Conservation (phyloP, 2,329 filamentous ascomycete genomes). For the Fusarium sp. region DNA sequence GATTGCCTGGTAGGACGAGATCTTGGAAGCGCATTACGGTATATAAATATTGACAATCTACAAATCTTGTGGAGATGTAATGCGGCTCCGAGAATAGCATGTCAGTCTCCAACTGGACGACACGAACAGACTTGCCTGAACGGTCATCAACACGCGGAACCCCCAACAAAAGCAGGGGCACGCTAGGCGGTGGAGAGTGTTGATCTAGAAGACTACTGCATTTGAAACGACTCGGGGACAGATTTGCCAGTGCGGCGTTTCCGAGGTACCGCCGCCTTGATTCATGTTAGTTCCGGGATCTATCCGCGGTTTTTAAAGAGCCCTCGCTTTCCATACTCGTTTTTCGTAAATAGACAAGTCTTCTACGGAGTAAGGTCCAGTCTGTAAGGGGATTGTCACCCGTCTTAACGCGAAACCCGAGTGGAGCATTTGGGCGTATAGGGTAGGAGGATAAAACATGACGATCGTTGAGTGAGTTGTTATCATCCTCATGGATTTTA, state of each 20-base stretch:
- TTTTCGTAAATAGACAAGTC: background rate
- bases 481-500: background rate
- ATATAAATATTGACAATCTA: background rate
- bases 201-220: background rate
- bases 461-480: background rate
- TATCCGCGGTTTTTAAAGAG: background rate
- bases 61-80: background rate
- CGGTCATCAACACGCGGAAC: background rate
- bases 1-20: background rate
- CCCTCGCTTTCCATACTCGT: background rate
- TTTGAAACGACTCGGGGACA: background rate
- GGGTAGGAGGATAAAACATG: background rate
- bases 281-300: background rate
- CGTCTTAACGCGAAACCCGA: too few species aligned
- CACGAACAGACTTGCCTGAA: background rate
- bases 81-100: background rate
- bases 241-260: background rate
- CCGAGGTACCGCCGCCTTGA: background rate
- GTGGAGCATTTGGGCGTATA: background rate
- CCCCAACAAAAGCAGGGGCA: background rate
- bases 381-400: too few species aligned
- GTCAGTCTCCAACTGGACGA: background rate
- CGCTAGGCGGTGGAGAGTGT: background rate
- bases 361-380: too few species aligned
- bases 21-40: background rate